Conservation (phyloP, 805 yeast species). For the Kluyveromyces nonfermentans region DNA sequence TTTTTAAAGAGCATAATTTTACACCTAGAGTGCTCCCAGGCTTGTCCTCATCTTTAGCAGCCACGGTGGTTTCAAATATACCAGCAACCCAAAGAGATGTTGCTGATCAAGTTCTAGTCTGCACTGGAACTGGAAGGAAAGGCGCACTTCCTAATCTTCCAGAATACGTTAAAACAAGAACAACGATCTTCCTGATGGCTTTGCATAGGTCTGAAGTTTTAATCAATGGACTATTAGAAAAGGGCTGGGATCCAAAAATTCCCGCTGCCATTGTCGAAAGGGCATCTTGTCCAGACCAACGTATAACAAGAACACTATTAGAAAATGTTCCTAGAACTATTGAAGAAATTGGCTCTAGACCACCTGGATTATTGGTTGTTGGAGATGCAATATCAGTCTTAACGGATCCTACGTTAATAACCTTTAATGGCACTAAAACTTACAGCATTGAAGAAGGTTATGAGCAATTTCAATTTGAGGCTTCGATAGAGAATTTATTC, state of each 20-base stretch:
- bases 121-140: slow-evolving; percentile 90
- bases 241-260: slow-evolving; percentile 56
- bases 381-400: slow-evolving; percentile 67
- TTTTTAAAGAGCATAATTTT: slow-evolving; percentile 58
- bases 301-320: slow-evolving; percentile 68
- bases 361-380: slow-evolving; percentile 82
- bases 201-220: slow-evolving; percentile 54
- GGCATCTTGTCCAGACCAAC: slow-evolving; percentile 88
- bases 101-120: slow-evolving; percentile 83
- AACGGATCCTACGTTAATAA: slow-evolving; percentile 10
- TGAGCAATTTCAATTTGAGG: slow-evolving; percentile 10
- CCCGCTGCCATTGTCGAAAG: slow-evolving; percentile 87
- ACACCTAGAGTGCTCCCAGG: slow-evolving; percentile 77
- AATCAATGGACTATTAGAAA: slow-evolving; percentile 43
- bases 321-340: slow-evolving; percentile 62
- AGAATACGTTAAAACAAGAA: slow-evolving; percentile 58
- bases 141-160: slow-evolving; percentile 79
- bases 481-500: slow-evolving; percentile 4
- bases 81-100: slow-evolving; percentile 91
- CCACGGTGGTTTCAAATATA: slow-evolving; percentile 71
- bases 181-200: slow-evolving; percentile 86
- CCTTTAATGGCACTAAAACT: slow-evolving; percentile 18
- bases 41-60: slow-evolving; percentile 79
- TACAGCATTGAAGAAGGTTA: slow-evolving; percentile 31
- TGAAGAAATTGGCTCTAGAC: slow-evolving; percentile 72